phyloP scores from a whole-genome alignment of 1,284 basidiomycete species.

The Cutaneotrichosporon cutaneum region DNA sequence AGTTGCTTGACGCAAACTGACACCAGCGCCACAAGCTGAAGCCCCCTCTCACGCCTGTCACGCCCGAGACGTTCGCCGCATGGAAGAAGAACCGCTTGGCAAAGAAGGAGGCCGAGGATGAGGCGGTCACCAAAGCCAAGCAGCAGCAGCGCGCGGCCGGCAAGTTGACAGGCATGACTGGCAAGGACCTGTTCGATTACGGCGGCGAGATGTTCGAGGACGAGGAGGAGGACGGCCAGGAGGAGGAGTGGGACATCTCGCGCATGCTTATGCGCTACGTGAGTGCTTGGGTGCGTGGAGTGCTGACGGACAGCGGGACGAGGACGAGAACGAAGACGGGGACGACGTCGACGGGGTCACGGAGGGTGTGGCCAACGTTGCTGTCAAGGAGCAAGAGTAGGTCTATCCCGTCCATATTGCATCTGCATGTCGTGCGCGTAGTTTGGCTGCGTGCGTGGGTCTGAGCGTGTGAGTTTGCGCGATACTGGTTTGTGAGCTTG shows the following conservation, averaged over 20 bases:
- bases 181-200: constrained; percentile 95
- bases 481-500: no score
- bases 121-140: constrained; percentile 80
- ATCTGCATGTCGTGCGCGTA: neutral
- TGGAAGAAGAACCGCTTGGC: constrained; percentile 94
- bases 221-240: constrained; percentile 61
- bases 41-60: constrained; percentile 90
- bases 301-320: constrained; percentile 57
- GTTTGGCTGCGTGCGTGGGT: neutral
- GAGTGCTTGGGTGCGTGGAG: neutral
- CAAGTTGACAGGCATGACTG: constrained; percentile 90
- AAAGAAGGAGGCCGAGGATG: constrained; percentile 85
- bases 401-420: neutral
- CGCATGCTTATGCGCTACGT: constrained; percentile 48
- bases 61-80: constrained; percentile 81
- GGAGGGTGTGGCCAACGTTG: constrained; percentile 19
- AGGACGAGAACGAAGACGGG: constrained; percentile 62
- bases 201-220: constrained; percentile 94
- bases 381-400: constrained; percentile 1
- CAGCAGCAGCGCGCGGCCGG: constrained; percentile 79
- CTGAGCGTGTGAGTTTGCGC: neutral
- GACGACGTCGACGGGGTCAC: constrained; percentile 62
- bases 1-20: constrained; percentile 10
- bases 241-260: constrained; percentile 53
- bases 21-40: constrained; percentile 88